Conservation (phyloP, 1,284 basidiomycete genomes). For the Phlebopus sp. region DNA sequence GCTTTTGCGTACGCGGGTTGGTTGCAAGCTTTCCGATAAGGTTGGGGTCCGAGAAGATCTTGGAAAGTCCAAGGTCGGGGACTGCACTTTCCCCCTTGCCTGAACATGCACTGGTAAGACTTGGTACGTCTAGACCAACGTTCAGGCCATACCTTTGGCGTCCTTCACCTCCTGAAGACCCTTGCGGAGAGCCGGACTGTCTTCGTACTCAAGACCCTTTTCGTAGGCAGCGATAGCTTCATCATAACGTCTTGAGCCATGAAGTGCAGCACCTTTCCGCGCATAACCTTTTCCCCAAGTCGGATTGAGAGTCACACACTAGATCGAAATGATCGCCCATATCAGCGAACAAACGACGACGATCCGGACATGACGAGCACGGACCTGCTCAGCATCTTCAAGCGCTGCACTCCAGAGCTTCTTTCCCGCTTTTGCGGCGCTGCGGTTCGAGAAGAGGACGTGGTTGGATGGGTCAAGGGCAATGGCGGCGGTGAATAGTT, state of each 20-base stretch:
- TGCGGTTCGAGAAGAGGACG: slow-evolving; percentile 92
- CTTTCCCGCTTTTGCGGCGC: slow-evolving; percentile 86
- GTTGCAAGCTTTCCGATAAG: slow-evolving; percentile 79
- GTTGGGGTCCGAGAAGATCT: slow-evolving; percentile 85
- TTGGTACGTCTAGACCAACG: neutral
- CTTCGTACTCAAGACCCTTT: slow-evolving; percentile 77
- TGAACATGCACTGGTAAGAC: slow-evolving; percentile 18
- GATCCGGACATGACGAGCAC: slow-evolving; percentile 19
- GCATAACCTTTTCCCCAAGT: slow-evolving; percentile 91
- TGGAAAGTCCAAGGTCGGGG: slow-evolving; percentile 59
- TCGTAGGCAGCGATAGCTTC: slow-evolving; percentile 85
- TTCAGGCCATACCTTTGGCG: slow-evolving; percentile 57
- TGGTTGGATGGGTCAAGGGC: slow-evolving; percentile 80
- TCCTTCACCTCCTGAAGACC: slow-evolving; percentile 85
- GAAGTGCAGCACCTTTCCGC: slow-evolving; percentile 93
- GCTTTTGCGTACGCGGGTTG: slow-evolving; percentile 83
- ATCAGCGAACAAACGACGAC: slow-evolving; percentile 9
- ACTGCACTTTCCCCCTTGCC: slow-evolving; percentile 44
- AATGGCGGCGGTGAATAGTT: slow-evolving; percentile 86
- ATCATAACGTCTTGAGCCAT: slow-evolving; percentile 76
- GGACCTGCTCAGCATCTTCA: slow-evolving; percentile 87
- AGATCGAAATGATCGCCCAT: neutral
- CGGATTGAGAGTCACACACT: slow-evolving; percentile 80
- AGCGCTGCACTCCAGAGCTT: slow-evolving; percentile 77
- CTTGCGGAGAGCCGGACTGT: slow-evolving; percentile 79